Evolutionary conservation across 2,329 filamentous ascomycete species (phyloP).

Genomic region (Drechslerella stenobrocha): DNA sequence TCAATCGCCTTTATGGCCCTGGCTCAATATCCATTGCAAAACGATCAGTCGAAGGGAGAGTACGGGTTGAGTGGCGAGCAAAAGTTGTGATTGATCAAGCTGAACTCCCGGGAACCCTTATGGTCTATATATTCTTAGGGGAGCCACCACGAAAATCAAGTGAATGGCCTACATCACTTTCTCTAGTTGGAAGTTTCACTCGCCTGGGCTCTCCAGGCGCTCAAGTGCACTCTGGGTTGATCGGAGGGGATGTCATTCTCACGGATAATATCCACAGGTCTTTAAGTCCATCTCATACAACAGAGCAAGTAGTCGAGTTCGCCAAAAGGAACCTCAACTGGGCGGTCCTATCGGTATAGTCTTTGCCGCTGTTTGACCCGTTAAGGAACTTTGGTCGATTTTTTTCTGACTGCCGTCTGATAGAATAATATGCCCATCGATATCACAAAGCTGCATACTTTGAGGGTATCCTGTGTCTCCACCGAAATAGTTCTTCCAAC

Average conservation of each 20-base stretch:
- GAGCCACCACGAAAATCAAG: neutral
- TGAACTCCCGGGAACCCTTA: conserved; percentile 47
- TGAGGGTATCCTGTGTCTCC: conserved; percentile 33
- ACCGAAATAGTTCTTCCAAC: conserved; percentile 28
- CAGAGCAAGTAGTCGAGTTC: conserved; percentile 24
- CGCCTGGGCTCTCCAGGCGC: conserved; percentile 26
- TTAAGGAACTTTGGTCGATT: neutral
- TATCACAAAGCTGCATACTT: conserved; percentile 19
- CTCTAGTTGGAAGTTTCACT: conserved; percentile 35
- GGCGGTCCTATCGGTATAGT: conserved; percentile 20
- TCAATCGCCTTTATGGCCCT: conserved; percentile 50
- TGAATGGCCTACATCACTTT: conserved; percentile 13
- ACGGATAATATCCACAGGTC: conserved; percentile 19
- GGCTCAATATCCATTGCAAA: neutral
- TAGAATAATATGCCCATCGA: conserved; percentile 27
- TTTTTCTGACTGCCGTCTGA: neutral
- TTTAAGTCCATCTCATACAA: conserved; percentile 2
- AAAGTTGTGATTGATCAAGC: conserved; percentile 49
- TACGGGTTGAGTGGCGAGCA: conserved; percentile 50
- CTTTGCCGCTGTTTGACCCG: neutral
- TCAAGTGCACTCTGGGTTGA: conserved; percentile 18
- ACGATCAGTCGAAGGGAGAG: conserved; percentile 2
- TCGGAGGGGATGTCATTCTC: conserved; percentile 31
- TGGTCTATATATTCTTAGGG: conserved; percentile 48
- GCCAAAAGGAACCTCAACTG: conserved; percentile 22